A percentile compares a stretch with the other conserved stretches of the same genome.
phyloP scores from a whole-genome alignment of 208 protist genomes.

The Crithidia mellificae region DNA sequence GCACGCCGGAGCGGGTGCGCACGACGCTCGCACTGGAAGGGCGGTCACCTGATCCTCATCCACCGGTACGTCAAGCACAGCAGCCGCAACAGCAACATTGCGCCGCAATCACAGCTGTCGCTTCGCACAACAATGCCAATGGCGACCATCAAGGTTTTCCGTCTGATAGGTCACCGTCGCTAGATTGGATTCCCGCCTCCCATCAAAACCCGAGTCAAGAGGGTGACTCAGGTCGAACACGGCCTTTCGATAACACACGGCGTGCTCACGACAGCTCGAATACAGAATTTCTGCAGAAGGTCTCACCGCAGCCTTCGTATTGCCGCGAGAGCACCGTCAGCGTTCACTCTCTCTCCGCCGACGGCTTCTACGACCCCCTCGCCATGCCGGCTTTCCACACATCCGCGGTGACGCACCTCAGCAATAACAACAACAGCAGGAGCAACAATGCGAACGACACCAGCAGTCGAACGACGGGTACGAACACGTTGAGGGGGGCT shows the following conservation, averaged over 20 bases:
- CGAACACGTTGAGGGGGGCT: not conserved
- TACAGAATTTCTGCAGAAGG: no score
- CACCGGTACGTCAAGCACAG: no score
- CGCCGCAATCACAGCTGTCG: no score
- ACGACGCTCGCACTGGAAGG: not conserved
- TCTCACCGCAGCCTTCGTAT: slow-evolving; percentile 1
- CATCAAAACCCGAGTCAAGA: no score
- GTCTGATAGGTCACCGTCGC: not conserved
- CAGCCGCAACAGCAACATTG: no score
- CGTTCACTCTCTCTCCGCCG: slow-evolving; percentile 24
- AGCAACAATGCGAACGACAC: no score
- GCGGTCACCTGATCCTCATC: not conserved
- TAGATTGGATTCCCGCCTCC: not conserved
- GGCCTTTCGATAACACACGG: no score
- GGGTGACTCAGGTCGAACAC: no score
- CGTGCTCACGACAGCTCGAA: not conserved
- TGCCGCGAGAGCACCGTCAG: slow-evolving; percentile 17
- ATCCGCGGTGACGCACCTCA: no score
- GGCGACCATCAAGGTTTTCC: no score
- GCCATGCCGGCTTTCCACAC: slow-evolving; percentile 25
- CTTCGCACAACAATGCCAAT: no score
- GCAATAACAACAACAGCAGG: not conserved
- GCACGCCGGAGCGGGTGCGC: not conserved
- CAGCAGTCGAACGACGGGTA: not conserved
- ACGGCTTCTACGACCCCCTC: slow-evolving; percentile 51